phyloP scores from a whole-genome alignment of 352 stramenopile genomes.

The Phytophthora europaea region DNA sequence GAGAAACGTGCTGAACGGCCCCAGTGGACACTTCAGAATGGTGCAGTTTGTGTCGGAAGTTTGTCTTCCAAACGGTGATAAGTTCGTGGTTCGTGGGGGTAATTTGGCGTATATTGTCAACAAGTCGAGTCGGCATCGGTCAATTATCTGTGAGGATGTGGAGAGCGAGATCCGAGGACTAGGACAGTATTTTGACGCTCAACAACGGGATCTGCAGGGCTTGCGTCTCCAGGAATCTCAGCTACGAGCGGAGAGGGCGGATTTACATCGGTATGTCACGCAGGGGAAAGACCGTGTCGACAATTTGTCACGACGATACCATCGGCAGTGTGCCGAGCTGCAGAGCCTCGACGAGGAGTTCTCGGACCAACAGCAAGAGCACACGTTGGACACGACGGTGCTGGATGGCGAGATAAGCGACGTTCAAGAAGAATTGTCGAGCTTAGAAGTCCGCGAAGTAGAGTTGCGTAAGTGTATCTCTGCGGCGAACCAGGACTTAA shows the following conservation, averaged over 20 bases:
- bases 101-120: constrained; percentile 84
- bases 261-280: constrained; percentile 33
- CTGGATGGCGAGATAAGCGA: constrained; percentile 69
- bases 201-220: constrained; percentile 45
- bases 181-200: constrained; percentile 48
- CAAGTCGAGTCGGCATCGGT: constrained; percentile 58
- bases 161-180: constrained; percentile 63
- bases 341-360: constrained; percentile 68
- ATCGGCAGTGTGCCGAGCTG: constrained; percentile 57
- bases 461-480: constrained; percentile 60
- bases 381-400: constrained; percentile 70
- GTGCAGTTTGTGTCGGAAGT: constrained; percentile 66
- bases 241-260: constrained; percentile 49
- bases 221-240: constrained; percentile 55
- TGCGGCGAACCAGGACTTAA: constrained; percentile 61
- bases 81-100: constrained; percentile 71
- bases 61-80: constrained; percentile 71
- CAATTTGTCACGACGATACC: constrained; percentile 50
- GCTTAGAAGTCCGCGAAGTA: constrained; percentile 33
- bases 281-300: constrained; percentile 55
- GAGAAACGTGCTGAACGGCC: constrained; percentile 50
- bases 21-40: constrained; percentile 64
- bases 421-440: constrained; percentile 44
- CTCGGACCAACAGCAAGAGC: constrained; percentile 59
- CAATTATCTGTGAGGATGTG: constrained; percentile 73